Evolutionary conservation across 106 monocot genomes (phyloP).

Genomic region (Allium fistulosum): DNA sequence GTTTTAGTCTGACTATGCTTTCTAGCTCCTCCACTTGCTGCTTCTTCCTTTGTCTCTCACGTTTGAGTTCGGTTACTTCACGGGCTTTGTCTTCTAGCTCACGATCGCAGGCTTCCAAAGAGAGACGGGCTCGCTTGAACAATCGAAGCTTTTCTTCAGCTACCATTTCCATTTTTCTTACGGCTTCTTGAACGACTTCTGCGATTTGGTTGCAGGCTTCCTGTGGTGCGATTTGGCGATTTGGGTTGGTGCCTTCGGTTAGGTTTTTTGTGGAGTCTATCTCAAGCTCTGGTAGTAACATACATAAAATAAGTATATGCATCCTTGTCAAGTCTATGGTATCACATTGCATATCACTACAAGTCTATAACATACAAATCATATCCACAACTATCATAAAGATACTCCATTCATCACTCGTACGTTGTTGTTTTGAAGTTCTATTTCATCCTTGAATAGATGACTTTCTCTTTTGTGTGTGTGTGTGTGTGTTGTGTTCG

Average conservation of each 20-base stretch:
- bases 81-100: conserved; percentile 87
- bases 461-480: too few relatives aligned
- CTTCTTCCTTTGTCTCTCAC: conserved; percentile 73
- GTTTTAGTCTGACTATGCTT: conserved; percentile 90
- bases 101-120: conserved; percentile 73
- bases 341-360: too few relatives aligned
- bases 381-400: too few relatives aligned
- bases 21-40: conserved; percentile 94
- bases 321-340: too few relatives aligned
- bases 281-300: conserved; percentile 54
- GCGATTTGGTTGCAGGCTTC: conserved; percentile 81
- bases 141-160: conserved; percentile 77
- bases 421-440: too few relatives aligned
- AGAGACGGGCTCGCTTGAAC: conserved; percentile 57
- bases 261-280: conserved; percentile 44
- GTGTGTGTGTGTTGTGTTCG: too few relatives aligned
- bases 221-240: conserved; percentile 61
- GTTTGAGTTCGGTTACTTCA: conserved; percentile 67
- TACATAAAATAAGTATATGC: too few relatives aligned
- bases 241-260: conserved; percentile 44
- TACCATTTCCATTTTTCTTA: conserved; percentile 92
- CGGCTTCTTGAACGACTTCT: conserved; percentile 91
- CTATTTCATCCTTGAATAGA: too few relatives aligned
- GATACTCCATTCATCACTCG: too few relatives aligned
- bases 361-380: too few relatives aligned